Base-by-base conservation (phyloP, 306 rosid species). In the Herpetospermum pedunculosum region DNA sequence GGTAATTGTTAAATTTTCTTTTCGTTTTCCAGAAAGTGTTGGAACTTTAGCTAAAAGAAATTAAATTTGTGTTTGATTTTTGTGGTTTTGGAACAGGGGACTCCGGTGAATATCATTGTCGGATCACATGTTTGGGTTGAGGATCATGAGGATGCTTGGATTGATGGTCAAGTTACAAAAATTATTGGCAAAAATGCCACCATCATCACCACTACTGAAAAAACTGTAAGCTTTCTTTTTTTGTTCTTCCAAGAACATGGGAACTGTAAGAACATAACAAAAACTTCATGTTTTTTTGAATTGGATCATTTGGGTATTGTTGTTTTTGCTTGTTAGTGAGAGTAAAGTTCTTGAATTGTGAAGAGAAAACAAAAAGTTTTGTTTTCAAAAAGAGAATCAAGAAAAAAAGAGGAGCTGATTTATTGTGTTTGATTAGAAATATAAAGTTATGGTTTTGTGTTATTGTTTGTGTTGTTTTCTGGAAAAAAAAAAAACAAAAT, bases 41-140 rank as follows among this genome's bases (percentile, higher is more conserved):
- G 7, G 26, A 32, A 69, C 14, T 58, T 38, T 11, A 11, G 70
- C 6, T 2, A 6, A 50, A 50, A n/a, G 12, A 53, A 25, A 53
- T 0, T 9, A 4, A 3, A 8, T 44, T 73, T 11, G 43, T 25
- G 11, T 34, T 37, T 77, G 13, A 54, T 77, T 5, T 35, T 47
- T 43, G 52, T 47, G n/a, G n/a, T n/a, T 68, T 73, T 83, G 82
- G 67, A 80, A 75, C 85, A 91, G 94, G 97, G 97, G 78, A 91
- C 89, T 60, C 95, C 97, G 43, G 95, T 88, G 80, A 88, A 88
- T 79, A 91, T 91, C 83, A 87, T 88, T 3, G 95, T 88, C 75
- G 97, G 97, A 84, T 91, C 97, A 76, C 89, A 88, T 60, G 92
- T 87, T 55, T 91, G 97, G 97, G 85, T 82, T 37, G 97, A 87